phyloP scores from a whole-genome alignment of 2,329 filamentous ascomycete genomes.

The Tricladium varicosporioides region DNA sequence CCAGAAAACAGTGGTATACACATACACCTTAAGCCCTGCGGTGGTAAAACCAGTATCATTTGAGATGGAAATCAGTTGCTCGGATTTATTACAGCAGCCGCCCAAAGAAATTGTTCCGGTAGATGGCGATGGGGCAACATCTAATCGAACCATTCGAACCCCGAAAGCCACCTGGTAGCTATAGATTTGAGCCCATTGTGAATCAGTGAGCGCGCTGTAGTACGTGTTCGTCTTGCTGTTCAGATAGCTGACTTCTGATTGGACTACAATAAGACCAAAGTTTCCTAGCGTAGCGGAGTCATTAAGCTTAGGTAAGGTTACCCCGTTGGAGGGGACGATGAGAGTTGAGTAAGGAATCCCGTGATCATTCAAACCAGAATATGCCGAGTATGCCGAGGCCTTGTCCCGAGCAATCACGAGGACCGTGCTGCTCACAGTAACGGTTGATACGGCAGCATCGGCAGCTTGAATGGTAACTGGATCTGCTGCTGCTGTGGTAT shows the following conservation, averaged over 20 bases:
- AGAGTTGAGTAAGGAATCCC: slow-evolving; percentile 57
- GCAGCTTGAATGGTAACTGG: background rate
- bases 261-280: slow-evolving; percentile 54
- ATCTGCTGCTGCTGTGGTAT: slow-evolving; percentile 4
- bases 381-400: slow-evolving; percentile 45
- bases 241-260: slow-evolving; percentile 13
- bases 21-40: slow-evolving; percentile 45
- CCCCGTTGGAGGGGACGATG: slow-evolving; percentile 50
- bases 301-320: slow-evolving; percentile 50
- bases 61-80: slow-evolving; percentile 26
- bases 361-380: slow-evolving; percentile 55
- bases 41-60: slow-evolving; percentile 46
- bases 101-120: slow-evolving; percentile 38
- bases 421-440: slow-evolving; percentile 41
- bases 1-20: background rate
- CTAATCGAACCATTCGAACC: slow-evolving; percentile 57
- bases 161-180: slow-evolving; percentile 55
- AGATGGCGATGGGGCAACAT: slow-evolving; percentile 51
- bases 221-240: slow-evolving; percentile 7
- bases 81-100: slow-evolving; percentile 45
- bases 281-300: slow-evolving; percentile 45
- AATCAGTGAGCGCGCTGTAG: slow-evolving; percentile 41
- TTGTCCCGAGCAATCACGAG: slow-evolving; percentile 54
- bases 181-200: slow-evolving; percentile 54
- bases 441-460: background rate